A percentile compares a stretch with the other conserved stretches of the same genome.
Evolutionary conservation across 2,329 filamentous ascomycete species (phyloP).

Genomic region (Aspergillus calidoustus): DNA sequence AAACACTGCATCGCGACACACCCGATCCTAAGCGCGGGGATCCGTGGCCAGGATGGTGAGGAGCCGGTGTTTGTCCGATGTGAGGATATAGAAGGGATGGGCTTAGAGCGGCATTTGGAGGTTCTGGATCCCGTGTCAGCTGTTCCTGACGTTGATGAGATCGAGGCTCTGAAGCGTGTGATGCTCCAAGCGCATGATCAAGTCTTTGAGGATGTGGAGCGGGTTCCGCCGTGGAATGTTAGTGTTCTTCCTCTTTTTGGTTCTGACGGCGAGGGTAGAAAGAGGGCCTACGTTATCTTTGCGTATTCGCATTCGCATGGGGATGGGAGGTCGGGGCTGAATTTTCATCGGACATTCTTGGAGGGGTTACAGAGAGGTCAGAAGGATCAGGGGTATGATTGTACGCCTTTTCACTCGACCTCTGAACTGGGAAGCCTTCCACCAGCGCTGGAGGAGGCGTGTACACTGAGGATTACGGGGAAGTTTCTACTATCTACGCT

Average conservation of each 20-base stretch:
- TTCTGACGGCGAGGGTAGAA: not conserved
- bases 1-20: slow-evolving; percentile 15
- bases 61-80: slow-evolving; percentile 4
- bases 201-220: slow-evolving; percentile 1
- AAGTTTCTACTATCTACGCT: slow-evolving; percentile 46
- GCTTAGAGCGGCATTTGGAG: slow-evolving; percentile 6
- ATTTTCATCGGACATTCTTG: slow-evolving; percentile 49
- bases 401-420: slow-evolving; percentile 4
- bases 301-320: slow-evolving; percentile 48
- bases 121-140: not conserved
- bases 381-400: not conserved
- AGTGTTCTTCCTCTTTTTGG: slow-evolving; percentile 34
- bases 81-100: not conserved
- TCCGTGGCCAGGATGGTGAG: slow-evolving; percentile 11
- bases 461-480: slow-evolving; percentile 48
- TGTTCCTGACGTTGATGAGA: not conserved
- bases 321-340: slow-evolving; percentile 47
- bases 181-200: slow-evolving; percentile 3
- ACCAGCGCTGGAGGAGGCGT: slow-evolving; percentile 42
- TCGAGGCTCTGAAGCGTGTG: not conserved
- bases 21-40: slow-evolving; percentile 12
- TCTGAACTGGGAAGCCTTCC: slow-evolving; percentile 25
- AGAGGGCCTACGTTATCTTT: slow-evolving; percentile 40
- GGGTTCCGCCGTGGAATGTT: slow-evolving; percentile 48
- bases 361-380: slow-evolving; percentile 8